Conservation (phyloP, 306 rosid species). For the Lathyrus aphaca region DNA sequence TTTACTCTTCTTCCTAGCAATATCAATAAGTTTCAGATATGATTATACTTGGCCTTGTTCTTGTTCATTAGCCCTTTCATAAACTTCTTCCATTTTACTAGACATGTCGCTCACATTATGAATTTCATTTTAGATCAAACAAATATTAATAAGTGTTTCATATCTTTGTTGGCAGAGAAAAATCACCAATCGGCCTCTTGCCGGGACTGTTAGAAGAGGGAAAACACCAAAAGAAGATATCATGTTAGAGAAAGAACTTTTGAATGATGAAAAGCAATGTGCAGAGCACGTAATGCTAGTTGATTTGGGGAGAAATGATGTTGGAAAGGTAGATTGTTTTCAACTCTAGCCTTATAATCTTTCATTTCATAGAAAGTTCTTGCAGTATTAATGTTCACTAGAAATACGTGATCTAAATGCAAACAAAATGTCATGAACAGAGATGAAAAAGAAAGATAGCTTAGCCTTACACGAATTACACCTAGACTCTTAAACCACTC, state of each 20-base stretch:
- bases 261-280: constrained; percentile 84
- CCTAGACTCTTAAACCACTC: neutral
- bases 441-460: neutral
- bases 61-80: constrained; percentile 10
- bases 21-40: constrained; percentile 6
- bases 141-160: constrained; percentile 27
- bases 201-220: constrained; percentile 94
- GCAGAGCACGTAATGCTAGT: constrained; percentile 97
- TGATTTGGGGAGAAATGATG: constrained; percentile 96
- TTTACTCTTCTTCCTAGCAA: neutral
- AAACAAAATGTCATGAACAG: neutral
- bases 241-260: constrained; percentile 79
- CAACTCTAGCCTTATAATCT: constrained; percentile 28
- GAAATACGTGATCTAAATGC: constrained; percentile 13
- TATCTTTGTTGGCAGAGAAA: constrained; percentile 58
- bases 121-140: constrained; percentile 15
- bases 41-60: constrained; percentile 26
- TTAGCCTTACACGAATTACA: constrained; percentile 12
- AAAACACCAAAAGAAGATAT: constrained; percentile 83
- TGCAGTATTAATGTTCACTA: neutral
- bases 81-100: constrained; percentile 18
- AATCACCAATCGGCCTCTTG: constrained; percentile 90
- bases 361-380: constrained; percentile 20
- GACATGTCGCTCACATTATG: neutral
- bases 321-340: constrained; percentile 76